Base-by-base conservation (phyloP, 345 rosid species). In the Salix brachista region DNA sequence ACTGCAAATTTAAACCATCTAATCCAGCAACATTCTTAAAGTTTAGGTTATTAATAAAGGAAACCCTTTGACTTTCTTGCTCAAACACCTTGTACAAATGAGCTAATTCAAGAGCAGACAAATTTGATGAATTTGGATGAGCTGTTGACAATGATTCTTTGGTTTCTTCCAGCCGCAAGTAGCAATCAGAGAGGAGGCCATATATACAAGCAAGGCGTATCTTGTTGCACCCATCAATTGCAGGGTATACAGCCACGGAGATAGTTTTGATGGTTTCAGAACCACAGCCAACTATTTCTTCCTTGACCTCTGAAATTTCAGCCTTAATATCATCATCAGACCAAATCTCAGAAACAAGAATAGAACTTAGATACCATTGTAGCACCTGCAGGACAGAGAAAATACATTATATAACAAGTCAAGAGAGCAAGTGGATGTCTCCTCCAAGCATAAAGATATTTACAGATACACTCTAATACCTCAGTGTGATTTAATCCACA, bases 341-440 rank as follows among this genome's bases (percentile, higher is more conserved):
- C 98, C 97, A 96, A 67, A 88, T 81, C 72, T 87, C 94, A 76
- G 97, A 94, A 83, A 86, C 81, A 69, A 96, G 91, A 73, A 91
- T 83, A 74, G 92, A 86, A 85, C 84, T 85, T 70, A 94, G 71
- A 79, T 88, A 90, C 71, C 82, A 71, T 23, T 85, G 89, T 66
- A 96, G 78, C 58, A 94, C 93, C 99, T 96, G 90, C 71, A 41
- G 42, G 60, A 77, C 32, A 61, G 21, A 74, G 26, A 79, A 61
- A 30, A 21, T 48, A 52, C 52, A 44, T 73, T 36, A 74, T 68
- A 58, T 32, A 50, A 10, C 18, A 4, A 8, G 19, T 28, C 28
- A 70, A 30, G 37, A 19, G 25, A 11, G 34, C 54, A 79, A n/a
- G 48, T 16, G 5, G 41, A 2, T 36, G 54, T 74, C 44, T 41